Conservation (phyloP, 164 flowering plant species). For the Berberis vulgaris region DNA sequence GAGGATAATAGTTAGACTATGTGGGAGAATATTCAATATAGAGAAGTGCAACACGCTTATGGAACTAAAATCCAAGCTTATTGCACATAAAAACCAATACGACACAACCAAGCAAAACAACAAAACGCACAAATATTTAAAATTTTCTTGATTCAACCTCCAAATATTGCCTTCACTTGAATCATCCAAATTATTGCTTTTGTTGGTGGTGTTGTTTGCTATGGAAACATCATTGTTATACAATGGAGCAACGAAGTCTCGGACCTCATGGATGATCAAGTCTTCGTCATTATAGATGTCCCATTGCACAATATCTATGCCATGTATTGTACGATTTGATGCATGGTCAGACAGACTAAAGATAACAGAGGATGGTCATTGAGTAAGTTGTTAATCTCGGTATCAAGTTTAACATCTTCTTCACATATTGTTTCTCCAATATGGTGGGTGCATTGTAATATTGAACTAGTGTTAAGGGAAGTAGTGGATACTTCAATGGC, state of each 20-base stretch:
- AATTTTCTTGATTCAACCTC: no score
- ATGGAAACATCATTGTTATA: no score
- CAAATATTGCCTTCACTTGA: no score
- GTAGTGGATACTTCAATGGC: not conserved
- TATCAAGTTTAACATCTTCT: not conserved
- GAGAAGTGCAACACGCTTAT: no score
- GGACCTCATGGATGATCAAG: constrained; percentile 12
- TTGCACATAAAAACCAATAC: no score
- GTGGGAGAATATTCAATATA: no score
- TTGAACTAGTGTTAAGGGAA: constrained; percentile 1
- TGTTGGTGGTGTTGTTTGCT: no score
- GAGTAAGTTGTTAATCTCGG: constrained; percentile 12
- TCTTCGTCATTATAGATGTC: constrained; percentile 7
- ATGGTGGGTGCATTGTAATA: not conserved
- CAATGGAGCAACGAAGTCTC: constrained; percentile 8
- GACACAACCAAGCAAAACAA: no score
- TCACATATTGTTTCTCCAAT: not conserved
- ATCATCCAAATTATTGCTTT: no score
- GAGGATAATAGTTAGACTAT: no score
- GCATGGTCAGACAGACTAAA: not conserved
- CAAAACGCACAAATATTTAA: no score
- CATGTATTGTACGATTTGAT: not conserved
- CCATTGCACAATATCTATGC: constrained; percentile 10
- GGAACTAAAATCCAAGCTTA: no score
- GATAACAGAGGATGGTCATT: constrained; percentile 10